phyloP scores from a whole-genome alignment of 768 basidiomycete genomes.

The Xanthoconium stramineum region DNA sequence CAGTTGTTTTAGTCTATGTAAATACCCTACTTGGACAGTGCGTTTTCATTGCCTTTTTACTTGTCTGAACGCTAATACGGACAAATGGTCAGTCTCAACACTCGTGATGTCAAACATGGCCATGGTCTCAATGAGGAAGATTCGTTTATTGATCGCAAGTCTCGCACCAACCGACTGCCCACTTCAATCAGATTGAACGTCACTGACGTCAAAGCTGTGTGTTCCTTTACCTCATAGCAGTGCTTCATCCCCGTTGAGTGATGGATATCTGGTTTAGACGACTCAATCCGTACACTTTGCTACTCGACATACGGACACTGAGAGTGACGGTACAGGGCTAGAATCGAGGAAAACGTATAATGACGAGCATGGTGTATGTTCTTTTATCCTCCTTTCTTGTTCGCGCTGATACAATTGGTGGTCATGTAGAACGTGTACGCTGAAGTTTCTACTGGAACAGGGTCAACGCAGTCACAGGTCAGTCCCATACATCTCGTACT shows the following conservation, averaged over 20 bases:
- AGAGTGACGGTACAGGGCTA: slow-evolving; percentile 4
- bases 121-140: slow-evolving; percentile 27
- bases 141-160: slow-evolving; percentile 6
- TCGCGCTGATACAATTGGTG: not conserved
- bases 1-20: slow-evolving; percentile 21
- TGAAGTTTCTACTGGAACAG: slow-evolving; percentile 8
- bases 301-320: not conserved
- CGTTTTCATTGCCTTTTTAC: not conserved
- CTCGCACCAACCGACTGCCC: not conserved
- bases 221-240: not conserved
- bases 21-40: slow-evolving; percentile 28
- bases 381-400: too few relatives aligned
- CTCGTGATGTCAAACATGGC: slow-evolving; percentile 16
- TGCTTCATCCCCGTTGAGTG: not conserved
- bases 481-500: not conserved
- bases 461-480: slow-evolving; percentile 23
- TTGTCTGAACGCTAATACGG: not conserved
- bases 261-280: slow-evolving; percentile 8
- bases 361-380: slow-evolving; percentile 13
- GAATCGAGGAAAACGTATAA: slow-evolving; percentile 18
- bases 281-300: slow-evolving; percentile 16
- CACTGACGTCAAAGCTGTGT: slow-evolving; percentile 14
- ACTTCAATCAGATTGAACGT: slow-evolving; percentile 12
- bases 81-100: slow-evolving; percentile 21
- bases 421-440: slow-evolving; percentile 11